These are phyloP conservation scores for Ophiostoma australiae DNA, from an alignment of 2,329 filamentous ascomycete genomes.

Conservation along the genomic window DNA sequence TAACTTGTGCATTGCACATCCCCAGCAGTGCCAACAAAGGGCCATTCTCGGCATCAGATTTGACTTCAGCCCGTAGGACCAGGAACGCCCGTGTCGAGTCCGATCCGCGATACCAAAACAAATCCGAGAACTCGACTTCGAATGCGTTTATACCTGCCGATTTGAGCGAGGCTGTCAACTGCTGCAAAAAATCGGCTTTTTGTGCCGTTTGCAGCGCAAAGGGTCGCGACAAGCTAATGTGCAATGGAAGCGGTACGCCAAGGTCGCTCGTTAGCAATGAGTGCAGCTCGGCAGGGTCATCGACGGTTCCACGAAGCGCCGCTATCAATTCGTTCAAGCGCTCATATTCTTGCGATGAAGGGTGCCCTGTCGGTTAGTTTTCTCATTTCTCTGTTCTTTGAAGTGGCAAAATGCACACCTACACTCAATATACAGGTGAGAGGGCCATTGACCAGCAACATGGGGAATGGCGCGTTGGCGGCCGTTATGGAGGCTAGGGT, in stretches of 20 bases:
- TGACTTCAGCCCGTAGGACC: slow-evolving; percentile 58
- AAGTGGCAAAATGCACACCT: slow-evolving; percentile 36
- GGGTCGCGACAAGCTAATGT: slow-evolving; percentile 84
- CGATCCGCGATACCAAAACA: slow-evolving; percentile 50
- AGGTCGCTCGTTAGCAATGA: slow-evolving; percentile 74
- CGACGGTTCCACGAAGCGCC: slow-evolving; percentile 24
- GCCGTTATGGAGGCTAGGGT: slow-evolving; percentile 79
- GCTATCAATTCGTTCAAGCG: not conserved
- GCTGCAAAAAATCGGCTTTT: slow-evolving; percentile 62
- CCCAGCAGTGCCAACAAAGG: slow-evolving; percentile 59
- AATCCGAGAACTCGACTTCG: slow-evolving; percentile 36
- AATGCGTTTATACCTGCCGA: slow-evolving; percentile 33
- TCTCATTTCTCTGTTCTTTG: not conserved
- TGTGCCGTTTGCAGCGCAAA: slow-evolving; percentile 68
- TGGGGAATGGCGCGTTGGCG: slow-evolving; percentile 79
- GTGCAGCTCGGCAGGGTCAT: slow-evolving; percentile 54
- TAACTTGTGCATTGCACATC: slow-evolving; percentile 60
- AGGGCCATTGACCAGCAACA: slow-evolving; percentile 84
- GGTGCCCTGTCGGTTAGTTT: slow-evolving; percentile 47
- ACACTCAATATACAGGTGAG: slow-evolving; percentile 92
- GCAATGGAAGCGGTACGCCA: slow-evolving; percentile 71
- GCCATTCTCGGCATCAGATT: slow-evolving; percentile 38
- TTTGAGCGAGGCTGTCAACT: slow-evolving; percentile 44
- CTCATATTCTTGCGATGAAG: slow-evolving; percentile 32
- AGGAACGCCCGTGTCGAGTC: slow-evolving; percentile 75